Evolutionary conservation across 129 eudicot species (phyloP).

Genomic region (Flaveria trinervia): DNA sequence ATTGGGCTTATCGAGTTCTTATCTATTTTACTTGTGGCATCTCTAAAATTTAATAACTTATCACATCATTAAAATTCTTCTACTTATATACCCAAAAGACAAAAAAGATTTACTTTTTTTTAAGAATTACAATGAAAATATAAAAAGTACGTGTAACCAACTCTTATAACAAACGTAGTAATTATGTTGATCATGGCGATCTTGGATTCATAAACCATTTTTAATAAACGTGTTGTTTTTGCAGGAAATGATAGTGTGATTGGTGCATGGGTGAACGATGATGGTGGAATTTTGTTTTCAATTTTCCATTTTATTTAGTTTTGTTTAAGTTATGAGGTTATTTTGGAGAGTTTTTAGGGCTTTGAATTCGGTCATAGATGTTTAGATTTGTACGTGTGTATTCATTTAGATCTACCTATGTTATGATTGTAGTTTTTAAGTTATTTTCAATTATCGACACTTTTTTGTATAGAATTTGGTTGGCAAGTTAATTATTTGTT

Average conservation of each 20-base stretch:
- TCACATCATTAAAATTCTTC: too few relatives aligned
- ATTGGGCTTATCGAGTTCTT: too few relatives aligned
- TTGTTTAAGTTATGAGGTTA: constrained; percentile 23
- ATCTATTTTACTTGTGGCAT: too few relatives aligned
- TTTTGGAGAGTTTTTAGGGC: constrained; percentile 20
- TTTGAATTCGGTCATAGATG: constrained; percentile 21
- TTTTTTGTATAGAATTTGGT: constrained; percentile 18
- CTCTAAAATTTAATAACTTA: too few relatives aligned
- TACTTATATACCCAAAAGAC: too few relatives aligned
- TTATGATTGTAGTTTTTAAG: constrained; percentile 32
- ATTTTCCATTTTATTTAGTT: neutral
- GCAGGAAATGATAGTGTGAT: constrained; percentile 30
- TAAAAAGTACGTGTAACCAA: too few relatives aligned
- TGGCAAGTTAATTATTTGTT: constrained; percentile 2
- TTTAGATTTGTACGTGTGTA: constrained; percentile 30
- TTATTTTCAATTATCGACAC: neutral
- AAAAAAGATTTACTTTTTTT: neutral
- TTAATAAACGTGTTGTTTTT: constrained; percentile 5
- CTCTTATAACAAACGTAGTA: too few relatives aligned
- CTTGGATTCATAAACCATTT: constrained; percentile 8
- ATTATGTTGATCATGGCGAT: neutral
- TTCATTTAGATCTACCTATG: constrained; percentile 26
- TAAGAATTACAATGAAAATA: too few relatives aligned
- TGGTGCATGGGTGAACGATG: neutral
- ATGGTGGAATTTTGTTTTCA: constrained; percentile 6